Evolutionary conservation across 2,329 filamentous ascomycete species (phyloP).

Genomic region (Ophiobolus disseminans): DNA sequence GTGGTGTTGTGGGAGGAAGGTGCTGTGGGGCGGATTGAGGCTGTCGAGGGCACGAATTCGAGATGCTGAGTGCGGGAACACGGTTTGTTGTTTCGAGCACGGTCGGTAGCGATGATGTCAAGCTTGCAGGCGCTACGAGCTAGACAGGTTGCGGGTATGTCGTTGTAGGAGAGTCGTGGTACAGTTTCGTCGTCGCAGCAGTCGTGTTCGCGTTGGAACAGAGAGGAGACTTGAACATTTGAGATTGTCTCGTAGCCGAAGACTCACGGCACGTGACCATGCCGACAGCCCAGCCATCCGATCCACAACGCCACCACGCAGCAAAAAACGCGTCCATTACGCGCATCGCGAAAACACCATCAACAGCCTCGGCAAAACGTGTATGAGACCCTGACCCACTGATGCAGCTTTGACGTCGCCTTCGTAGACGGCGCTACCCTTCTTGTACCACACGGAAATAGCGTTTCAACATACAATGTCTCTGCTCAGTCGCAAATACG

Average conservation of each 20-base stretch:
- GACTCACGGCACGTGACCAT: background rate
- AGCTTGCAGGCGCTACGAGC: conserved; percentile 27
- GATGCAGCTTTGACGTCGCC: too few relatives aligned
- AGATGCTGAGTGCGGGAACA: conserved; percentile 32
- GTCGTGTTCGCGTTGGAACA: conserved; percentile 24
- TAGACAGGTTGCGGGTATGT: conserved; percentile 16
- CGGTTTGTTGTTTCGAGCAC: conserved; percentile 28
- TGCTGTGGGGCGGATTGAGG: conserved; percentile 29
- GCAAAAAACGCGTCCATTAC: background rate
- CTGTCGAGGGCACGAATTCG: conserved; percentile 33
- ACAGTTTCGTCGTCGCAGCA: conserved; percentile 8
- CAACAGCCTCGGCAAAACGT: background rate
- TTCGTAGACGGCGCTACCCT: too few relatives aligned
- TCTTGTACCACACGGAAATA: too few relatives aligned
- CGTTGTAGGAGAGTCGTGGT: conserved; percentile 14
- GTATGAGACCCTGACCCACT: too few relatives aligned
- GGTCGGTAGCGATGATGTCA: conserved; percentile 23
- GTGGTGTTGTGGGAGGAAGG: conserved; percentile 21
- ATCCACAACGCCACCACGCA: background rate
- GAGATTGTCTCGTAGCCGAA: conserved; percentile 17
- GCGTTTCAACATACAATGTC: too few relatives aligned
- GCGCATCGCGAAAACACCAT: background rate
- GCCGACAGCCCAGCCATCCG: background rate
- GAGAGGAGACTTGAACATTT: conserved; percentile 27
- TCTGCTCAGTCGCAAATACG: too few relatives aligned